Evolutionary conservation across 148 eudicot genomes (phyloP), one percentile per base, ranked within the genome.

Genomic region (Diospyros lotus): DNA sequence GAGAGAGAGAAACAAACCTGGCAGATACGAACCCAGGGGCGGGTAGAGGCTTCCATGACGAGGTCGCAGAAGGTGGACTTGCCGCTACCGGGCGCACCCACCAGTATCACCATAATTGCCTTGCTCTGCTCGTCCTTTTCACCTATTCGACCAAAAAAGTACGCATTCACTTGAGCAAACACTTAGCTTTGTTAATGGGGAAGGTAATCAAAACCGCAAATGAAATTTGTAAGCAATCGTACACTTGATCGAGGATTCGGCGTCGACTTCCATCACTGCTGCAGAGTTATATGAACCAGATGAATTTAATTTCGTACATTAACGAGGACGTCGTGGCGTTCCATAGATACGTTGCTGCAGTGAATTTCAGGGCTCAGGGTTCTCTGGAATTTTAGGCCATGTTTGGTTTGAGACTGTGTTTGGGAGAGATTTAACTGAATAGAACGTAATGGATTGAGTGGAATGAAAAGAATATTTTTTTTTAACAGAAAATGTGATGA

Each of bases 81-180:
- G 69, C 98, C 98, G 77, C 98, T 92, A 15, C 97, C 98, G 0
- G 98, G 98, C 62, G 89, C 83, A 59, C 98, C 98, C 76, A 92
- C 83, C 78, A 95, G 71, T 41, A 95, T 66, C 69, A 95, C 91
- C 67, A 92, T 72, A 28, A 94, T 63, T 7, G 67, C 14, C 61
- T 87, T 87, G 69, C 51, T 46, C n/a, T 65, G 44, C 54, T 75
- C 75, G 63, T 68, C 85, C 28, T 28, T 28, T 73, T 73, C 84
- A 50, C 80, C 80, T 80, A 43, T 53, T 55, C 50, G 8, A 51
- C 54, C 44, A 55, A 40, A 42, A 4, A 12, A 28, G 28, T 0
- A 28, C 66, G 69, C 5, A 13, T 11, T 44, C 53, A 68, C 43
- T 4, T 39, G 10, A 4, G 10, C 7, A 43, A 1, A 14, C 7